phyloP scores from a whole-genome alignment of 2,329 filamentous ascomycete species.

The Hortaea sp. region DNA sequence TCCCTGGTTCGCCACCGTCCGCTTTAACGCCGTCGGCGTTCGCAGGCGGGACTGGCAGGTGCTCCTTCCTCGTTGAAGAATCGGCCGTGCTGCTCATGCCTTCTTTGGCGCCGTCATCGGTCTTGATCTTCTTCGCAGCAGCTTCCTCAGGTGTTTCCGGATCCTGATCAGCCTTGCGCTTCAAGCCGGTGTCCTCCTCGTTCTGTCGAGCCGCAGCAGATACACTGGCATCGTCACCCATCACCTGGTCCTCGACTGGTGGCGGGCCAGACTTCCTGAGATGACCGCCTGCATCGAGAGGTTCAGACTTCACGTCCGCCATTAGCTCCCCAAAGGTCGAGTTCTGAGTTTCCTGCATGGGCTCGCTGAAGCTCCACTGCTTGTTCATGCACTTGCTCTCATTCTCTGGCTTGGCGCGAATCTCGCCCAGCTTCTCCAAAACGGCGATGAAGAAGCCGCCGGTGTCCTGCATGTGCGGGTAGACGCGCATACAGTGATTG shows the following conservation, averaged over 20 bases:
- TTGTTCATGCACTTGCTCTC: constrained; percentile 35
- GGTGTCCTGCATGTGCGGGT: constrained; percentile 91
- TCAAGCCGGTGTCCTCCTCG: constrained; percentile 14
- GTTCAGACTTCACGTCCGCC: constrained; percentile 27
- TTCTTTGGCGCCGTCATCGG: constrained; percentile 9
- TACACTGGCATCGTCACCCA: neutral
- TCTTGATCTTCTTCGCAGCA: constrained; percentile 23
- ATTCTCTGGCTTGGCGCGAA: constrained; percentile 64
- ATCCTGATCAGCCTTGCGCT: constrained; percentile 32
- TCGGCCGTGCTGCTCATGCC: constrained; percentile 11
- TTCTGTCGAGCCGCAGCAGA: constrained; percentile 11
- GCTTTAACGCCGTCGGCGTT: constrained; percentile 10
- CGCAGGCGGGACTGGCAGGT: constrained; percentile 13
- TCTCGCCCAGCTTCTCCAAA: constrained; percentile 81
- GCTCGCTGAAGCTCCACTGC: constrained; percentile 19
- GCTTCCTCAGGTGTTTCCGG: constrained; percentile 26
- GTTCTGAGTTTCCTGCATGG: constrained; percentile 11
- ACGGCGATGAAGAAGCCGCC: constrained; percentile 97
- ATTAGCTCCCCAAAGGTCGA: constrained; percentile 28
- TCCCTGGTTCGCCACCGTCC: constrained; percentile 8
- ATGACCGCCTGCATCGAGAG: constrained; percentile 12
- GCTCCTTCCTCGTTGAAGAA: constrained; percentile 8
- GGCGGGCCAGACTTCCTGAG: neutral
- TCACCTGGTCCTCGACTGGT: neutral
- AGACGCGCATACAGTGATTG: constrained; percentile 85